Base-by-base conservation (phyloP, 2,329 filamentous ascomycete species). In the Epichloe festucae region DNA sequence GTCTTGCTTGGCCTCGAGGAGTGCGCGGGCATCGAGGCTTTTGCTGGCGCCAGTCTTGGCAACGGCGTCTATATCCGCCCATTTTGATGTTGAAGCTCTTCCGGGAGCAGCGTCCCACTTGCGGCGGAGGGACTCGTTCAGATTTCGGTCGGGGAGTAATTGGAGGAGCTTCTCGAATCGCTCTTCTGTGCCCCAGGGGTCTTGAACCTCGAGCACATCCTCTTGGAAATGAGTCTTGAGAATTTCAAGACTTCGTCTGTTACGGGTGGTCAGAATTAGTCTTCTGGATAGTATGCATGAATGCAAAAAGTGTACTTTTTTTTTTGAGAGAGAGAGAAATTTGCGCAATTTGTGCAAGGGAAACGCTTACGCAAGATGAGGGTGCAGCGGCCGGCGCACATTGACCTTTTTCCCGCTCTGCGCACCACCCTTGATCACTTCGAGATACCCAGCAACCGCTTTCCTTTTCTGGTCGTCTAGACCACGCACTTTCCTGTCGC, bases 1-100 rank as follows among this genome's bases (percentile, higher is more conserved):
- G 64, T 97, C 93, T 66, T 96, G 89, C 70, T 96, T 97, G 21
- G 89, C 89, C 61, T 96, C 88, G 8, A 85, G 77, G 12, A 98
- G 76, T 2, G 84, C 81, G 56, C 77, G 81, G 0, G 82, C 68
- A 58, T 93, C 84, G n/a, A 95, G 77, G 10, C 77, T 75, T 62
- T 82, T 85, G 63, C 82, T 81, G 31, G 80, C 80, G 36, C 87
- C 85, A 1, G 82, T 80, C 67, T 88, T 87, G 46, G 91, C 93
- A 12, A 95, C 67, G 1, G 81, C 74, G 65, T 97, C 88, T 60
- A 98, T 97, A 65, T 97, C 93, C 27, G 87, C 80, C 93, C 93
- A 98, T 70, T 97, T 98, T 35, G 79, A 81, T 0, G 77, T 73
- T 31, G 87, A 94, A 4, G 83, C 71, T 21, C 93, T 84, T 15